phyloP scores from a whole-genome alignment of 2,329 filamentous ascomycete species.

The Blastomyces parvus region DNA sequence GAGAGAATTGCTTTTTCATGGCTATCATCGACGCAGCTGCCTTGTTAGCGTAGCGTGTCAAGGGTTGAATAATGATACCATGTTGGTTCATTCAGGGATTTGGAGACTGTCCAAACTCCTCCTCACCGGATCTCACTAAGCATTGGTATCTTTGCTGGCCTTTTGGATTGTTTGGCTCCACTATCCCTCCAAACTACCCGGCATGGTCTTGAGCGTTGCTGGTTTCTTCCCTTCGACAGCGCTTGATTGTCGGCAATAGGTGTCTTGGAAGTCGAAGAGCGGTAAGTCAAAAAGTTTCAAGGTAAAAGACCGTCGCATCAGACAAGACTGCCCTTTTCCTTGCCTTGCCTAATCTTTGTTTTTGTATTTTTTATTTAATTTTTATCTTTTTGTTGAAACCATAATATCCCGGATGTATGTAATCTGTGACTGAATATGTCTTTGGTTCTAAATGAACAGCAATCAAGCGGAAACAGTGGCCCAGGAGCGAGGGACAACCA shows the following conservation, averaged over 20 bases:
- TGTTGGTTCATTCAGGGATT: not conserved
- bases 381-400: not conserved
- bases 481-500: slow-evolving; percentile 7
- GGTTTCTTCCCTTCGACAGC: slow-evolving; percentile 6
- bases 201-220: not conserved
- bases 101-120: not conserved
- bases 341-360: not conserved
- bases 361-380: not conserved
- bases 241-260: slow-evolving; percentile 6
- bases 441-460: slow-evolving; percentile 13
- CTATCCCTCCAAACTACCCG: not conserved
- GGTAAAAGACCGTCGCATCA: not conserved
- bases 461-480: slow-evolving; percentile 3
- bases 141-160: not conserved
- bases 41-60: not conserved
- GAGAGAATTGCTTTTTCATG: not conserved
- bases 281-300: slow-evolving; percentile 4
- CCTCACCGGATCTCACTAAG: not conserved
- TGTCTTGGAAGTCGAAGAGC: not conserved
- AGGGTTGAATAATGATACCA: not conserved
- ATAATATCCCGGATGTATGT: not conserved
- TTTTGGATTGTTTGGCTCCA: not conserved
- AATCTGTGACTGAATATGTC: slow-evolving; percentile 8
- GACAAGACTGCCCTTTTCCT: not conserved
- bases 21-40: not conserved